Evolutionary conservation across 1,139 yeast species (phyloP).

Genomic region (Hemisphaericaspora xylofermentans): DNA sequence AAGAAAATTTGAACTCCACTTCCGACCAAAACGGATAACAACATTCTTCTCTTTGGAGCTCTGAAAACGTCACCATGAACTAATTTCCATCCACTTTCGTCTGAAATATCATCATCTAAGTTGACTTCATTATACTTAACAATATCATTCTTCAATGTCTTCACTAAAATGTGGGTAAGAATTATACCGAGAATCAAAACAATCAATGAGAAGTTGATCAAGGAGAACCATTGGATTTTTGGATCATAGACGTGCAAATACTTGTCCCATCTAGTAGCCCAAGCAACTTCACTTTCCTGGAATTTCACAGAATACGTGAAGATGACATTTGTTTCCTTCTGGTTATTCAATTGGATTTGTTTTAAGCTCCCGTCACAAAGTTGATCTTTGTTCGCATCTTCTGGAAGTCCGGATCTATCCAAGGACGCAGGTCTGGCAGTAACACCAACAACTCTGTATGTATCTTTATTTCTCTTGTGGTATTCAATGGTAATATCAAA

Average conservation of each 20-base stretch:
- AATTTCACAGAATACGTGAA: slow-evolving; percentile 56
- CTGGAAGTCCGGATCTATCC: slow-evolving; percentile 35
- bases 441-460: slow-evolving; percentile 88
- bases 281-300: slow-evolving; percentile 66
- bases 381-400: slow-evolving; percentile 27
- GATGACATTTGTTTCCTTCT: slow-evolving; percentile 30
- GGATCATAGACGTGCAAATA: slow-evolving; percentile 91
- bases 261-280: slow-evolving; percentile 99
- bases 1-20: slow-evolving; percentile 83
- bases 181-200: slow-evolving; percentile 76
- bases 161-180: slow-evolving; percentile 74
- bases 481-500: slow-evolving; percentile 77
- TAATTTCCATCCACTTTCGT: slow-evolving; percentile 97
- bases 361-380: slow-evolving; percentile 35
- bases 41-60: slow-evolving; percentile 68
- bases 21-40: slow-evolving; percentile 80
- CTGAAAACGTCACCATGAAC: slow-evolving; percentile 95
- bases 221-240: slow-evolving; percentile 92
- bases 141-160: slow-evolving; percentile 83
- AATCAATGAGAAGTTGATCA: slow-evolving; percentile 78
- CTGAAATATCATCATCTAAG: slow-evolving; percentile 83
- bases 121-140: slow-evolving; percentile 86
- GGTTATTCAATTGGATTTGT: slow-evolving; percentile 30
- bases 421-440: slow-evolving; percentile 70
- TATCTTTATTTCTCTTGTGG: slow-evolving; percentile 68